Evolutionary conservation across 768 basidiomycete genomes (phyloP).

Genomic region (Flagelloscypha sp.): DNA sequence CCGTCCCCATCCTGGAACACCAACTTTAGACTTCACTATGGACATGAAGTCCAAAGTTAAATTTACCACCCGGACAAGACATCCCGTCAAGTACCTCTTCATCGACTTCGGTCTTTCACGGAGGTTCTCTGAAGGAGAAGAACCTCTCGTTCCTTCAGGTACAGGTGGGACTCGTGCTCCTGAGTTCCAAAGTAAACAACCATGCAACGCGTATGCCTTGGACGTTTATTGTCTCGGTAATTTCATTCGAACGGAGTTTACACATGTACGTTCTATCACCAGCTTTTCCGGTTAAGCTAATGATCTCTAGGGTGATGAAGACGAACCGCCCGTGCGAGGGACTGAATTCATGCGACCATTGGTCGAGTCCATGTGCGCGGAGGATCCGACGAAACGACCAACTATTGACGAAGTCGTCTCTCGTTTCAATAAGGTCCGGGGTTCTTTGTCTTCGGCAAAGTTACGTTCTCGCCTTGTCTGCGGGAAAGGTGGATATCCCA

Average conservation of each 20-base stretch:
- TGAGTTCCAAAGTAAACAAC: constrained; percentile 21
- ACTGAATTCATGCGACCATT: constrained; percentile 25
- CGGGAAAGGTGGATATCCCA: too few relatives aligned
- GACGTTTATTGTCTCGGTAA: constrained; percentile 27
- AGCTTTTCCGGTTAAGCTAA: too few relatives aligned
- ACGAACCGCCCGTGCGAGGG: too few relatives aligned
- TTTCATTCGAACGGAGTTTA: constrained; percentile 17
- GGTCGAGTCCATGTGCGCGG: constrained; percentile 27
- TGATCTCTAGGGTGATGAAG: too few relatives aligned
- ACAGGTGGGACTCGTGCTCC: constrained; percentile 14
- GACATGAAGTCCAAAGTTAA: constrained; percentile 5
- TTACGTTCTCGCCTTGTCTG: constrained; percentile 27
- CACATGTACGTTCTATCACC: constrained; percentile 15
- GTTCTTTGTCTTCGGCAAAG: constrained; percentile 14
- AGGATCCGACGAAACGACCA: constrained; percentile 27
- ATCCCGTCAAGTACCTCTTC: constrained; percentile 15
- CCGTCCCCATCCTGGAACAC: constrained; percentile 8
- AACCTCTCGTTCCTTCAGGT: too few relatives aligned
- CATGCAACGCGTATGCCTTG: not conserved
- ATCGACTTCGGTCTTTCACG: constrained; percentile 19
- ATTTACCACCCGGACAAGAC: constrained; percentile 11
- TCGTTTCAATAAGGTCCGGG: constrained; percentile 17
- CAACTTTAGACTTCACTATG: not conserved
- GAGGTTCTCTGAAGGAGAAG: constrained; percentile 7
- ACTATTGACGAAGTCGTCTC: constrained; percentile 27